Conservation (phyloP, 805 yeast genomes). For the Barnettozyma siamensis region DNA sequence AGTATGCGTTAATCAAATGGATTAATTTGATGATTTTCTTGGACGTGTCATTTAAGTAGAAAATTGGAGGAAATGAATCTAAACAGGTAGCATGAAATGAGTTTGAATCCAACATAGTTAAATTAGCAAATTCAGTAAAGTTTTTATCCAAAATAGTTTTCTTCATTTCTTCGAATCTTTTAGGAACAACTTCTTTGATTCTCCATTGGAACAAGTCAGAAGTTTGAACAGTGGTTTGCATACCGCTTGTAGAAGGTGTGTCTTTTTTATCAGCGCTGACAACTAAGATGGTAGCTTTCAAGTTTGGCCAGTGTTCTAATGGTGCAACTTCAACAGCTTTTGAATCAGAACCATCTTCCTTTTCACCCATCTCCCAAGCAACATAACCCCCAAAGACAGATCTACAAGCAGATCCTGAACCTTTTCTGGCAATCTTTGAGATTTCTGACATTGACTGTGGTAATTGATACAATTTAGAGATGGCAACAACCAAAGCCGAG, state of each 20-base stretch:
- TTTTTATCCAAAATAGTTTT: conserved; percentile 66
- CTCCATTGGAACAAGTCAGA: conserved; percentile 83
- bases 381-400: conserved; percentile 96
- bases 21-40: conserved; percentile 72
- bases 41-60: conserved; percentile 88
- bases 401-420: conserved; percentile 98
- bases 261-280: conserved; percentile 93
- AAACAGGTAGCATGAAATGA: conserved; percentile 98
- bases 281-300: conserved; percentile 88
- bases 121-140: conserved; percentile 74
- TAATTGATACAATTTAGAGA: conserved; percentile 76
- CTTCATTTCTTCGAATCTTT: conserved; percentile 78
- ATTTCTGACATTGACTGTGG: conserved; percentile 84
- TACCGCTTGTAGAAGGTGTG: conserved; percentile 90
- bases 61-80: conserved; percentile 93
- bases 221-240: conserved; percentile 91
- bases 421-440: conserved; percentile 93
- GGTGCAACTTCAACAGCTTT: conserved; percentile 92
- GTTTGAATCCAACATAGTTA: conserved; percentile 95
- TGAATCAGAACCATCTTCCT: conserved; percentile 80
- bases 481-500: conserved; percentile 90
- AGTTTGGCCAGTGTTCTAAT: conserved; percentile 79
- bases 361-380: conserved; percentile 96
- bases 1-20: conserved; percentile 65
- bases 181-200: conserved; percentile 77